Base-by-base conservation (phyloP, 306 rosid genomes). In the Coriaria nepalensis region DNA sequence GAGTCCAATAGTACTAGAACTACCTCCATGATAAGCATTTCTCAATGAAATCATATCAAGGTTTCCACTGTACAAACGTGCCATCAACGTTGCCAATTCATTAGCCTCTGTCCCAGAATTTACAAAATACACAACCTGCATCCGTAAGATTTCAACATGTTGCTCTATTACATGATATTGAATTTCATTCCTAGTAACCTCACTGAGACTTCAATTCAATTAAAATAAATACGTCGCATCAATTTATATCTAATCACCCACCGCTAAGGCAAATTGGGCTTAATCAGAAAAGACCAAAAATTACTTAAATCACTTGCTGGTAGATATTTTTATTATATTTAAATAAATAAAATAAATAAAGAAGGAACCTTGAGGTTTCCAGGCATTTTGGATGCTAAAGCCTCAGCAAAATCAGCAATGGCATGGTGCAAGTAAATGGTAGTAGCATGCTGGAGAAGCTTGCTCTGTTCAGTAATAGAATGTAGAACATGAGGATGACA, bases 91-190 rank as follows among this genome's bases (percentile, higher is more conserved):
- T 40, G 96, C 95, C 49, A 88, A 68, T 59, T 88, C 95, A 64
- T 88, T 88, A 33, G 96, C 96, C 63, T 88, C 96, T 20, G 88
- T 57, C 53, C 95, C 96, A 10, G 96, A 88, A 71, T 88, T 88
- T 7, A 88, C 96, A 66, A 88, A 81, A 65, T 78, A 83, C 14
- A 88, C 93, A 47, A 88, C 95, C 96, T 87, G 79, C 69, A 78
- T 54, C 45, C 45, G 14, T 10, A 29, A 49, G 35, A 41, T n/a
- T n/a, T n/a, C n/a, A n/a, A n/a, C n/a, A n/a, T n/a, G n/a, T n/a
- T n/a, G n/a, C n/a, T n/a, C n/a, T n/a, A n/a, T n/a, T n/a, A n/a
- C n/a, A n/a, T n/a, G n/a, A n/a, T n/a, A n/a, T n/a, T n/a, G n/a
- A n/a, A n/a, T n/a, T n/a, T n/a, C n/a, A n/a, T n/a, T n/a, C n/a